Base-by-base conservation (phyloP, 2,329 filamentous ascomycete species). In the Alternaria sp. region DNA sequence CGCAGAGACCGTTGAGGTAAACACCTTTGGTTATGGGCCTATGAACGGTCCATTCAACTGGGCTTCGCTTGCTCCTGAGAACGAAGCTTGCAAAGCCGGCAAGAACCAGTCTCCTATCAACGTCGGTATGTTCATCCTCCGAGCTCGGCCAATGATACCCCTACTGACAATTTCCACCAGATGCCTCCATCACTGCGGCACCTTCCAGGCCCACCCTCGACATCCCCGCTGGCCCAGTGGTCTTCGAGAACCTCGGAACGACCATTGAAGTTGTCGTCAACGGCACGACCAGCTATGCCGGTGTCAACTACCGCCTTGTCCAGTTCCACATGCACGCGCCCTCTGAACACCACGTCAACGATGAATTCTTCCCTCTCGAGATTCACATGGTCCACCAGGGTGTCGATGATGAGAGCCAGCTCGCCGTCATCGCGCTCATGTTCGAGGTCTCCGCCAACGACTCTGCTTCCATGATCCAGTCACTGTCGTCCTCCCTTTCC, bases 241-340 rank as follows among this genome's bases (percentile, higher is more conserved):
- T 81, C 38, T 85, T 87, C 57, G 84, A 87, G 75, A 87, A 88
- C 73, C 79, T 87, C 11, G 86, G 85, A 48, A 85, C 84, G 27
- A 88, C 85, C 0, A 81, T 88, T 54, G 84, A 87, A 77, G 82
- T 86, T 58, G 77, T 87, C 30, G 83, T 84, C 58, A 83, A 83
- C 51, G 85, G 85, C 30, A 83, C 79, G 11, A 80, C 86, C 4
- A 77, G 66, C 0, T 70, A 84, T 25, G 76, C 68, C 2, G 79
- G 77, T 30, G 73, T 73, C 16, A 69, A 77, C 16, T 87, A 83
- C 72, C 69, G 65, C 0, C 78, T 87, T 14, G 76, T 76, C 48
- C 86, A 88, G 66, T 88, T 87, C 77, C 86, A 88, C 74, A 86
- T 88, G 77, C 87, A 89, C 70, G 85, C 85, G 0, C 86, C 87